Percentiles rank a stretch among this genome's conserved stretches.
Evolutionary conservation across 768 basidiomycete genomes (phyloP).

Genomic region (Boletus tomentosulus): DNA sequence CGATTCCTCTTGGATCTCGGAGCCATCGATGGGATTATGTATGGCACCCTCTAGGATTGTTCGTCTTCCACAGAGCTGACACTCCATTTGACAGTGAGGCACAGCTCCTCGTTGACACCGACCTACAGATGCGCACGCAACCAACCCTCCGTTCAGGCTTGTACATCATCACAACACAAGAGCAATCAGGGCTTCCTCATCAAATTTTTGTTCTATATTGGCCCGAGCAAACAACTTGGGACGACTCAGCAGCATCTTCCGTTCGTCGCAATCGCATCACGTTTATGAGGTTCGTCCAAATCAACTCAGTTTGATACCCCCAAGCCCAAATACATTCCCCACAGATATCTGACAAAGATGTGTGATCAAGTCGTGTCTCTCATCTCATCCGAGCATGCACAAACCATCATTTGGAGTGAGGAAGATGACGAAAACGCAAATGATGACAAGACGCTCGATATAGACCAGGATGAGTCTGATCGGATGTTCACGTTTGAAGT

Average conservation of each 20-base stretch:
- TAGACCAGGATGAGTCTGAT: constrained; percentile 40
- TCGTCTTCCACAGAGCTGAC: background rate
- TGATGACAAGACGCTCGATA: constrained; percentile 21
- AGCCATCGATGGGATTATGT: constrained; percentile 40
- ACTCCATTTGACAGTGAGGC: background rate
- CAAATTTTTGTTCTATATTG: constrained; percentile 52
- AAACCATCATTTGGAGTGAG: constrained; percentile 42
- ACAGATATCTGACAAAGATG: constrained; percentile 57
- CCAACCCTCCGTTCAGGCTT: constrained; percentile 21
- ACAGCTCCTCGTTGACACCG: constrained; percentile 14
- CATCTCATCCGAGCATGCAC: constrained; percentile 45
- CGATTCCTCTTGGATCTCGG: constrained; percentile 37
- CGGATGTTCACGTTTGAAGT: constrained; percentile 54
- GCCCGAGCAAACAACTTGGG: constrained; percentile 60
- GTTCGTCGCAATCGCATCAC: constrained; percentile 51
- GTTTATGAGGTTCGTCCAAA: constrained; percentile 50
- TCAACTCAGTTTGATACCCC: background rate
- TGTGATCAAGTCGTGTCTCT: constrained; percentile 52
- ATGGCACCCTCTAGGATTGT: constrained; percentile 9
- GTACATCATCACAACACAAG: constrained; percentile 13
- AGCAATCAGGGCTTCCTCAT: constrained; percentile 2
- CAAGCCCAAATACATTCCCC: background rate
- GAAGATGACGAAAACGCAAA: constrained; percentile 29
- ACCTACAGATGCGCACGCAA: background rate
- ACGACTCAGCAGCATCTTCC: constrained; percentile 42